A percentile compares a stretch with the other conserved stretches of the same genome.
These are phyloP conservation scores for Trypanosoma theileri DNA, from an alignment of 208 protist species.

Conservation along the genomic window DNA sequence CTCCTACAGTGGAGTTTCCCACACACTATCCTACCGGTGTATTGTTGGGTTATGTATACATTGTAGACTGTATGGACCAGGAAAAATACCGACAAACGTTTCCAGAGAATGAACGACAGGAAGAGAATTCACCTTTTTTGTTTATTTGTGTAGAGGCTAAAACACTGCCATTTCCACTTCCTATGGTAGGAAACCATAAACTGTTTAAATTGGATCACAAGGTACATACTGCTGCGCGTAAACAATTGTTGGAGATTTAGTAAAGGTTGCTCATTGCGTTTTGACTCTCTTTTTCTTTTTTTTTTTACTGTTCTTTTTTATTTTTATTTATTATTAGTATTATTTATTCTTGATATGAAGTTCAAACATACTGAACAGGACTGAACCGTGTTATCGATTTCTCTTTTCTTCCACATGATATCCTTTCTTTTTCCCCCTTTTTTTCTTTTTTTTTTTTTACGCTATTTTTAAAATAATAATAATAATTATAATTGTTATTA, in stretches of 20 bases:
- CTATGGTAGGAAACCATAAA: constrained; percentile 90
- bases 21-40: constrained; percentile 88
- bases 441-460: constrained; percentile 19
- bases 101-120: constrained; percentile 62
- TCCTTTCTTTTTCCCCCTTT: not conserved
- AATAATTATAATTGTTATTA: not conserved
- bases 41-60: constrained; percentile 89
- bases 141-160: constrained; percentile 88
- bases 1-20: constrained; percentile 58
- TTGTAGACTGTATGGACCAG: constrained; percentile 73
- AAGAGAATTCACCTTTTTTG: constrained; percentile 73
- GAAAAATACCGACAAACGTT: constrained; percentile 62
- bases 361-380: not conserved
- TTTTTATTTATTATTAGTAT: not conserved
- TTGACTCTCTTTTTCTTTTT: not conserved
- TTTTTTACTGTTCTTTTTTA: constrained; percentile 6
- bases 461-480: not conserved
- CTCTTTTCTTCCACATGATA: constrained; percentile 4
- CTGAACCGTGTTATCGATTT: not conserved
- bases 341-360: not conserved
- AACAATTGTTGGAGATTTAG: constrained; percentile 71
- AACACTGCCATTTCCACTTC: constrained; percentile 79
- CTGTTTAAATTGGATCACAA: constrained; percentile 83
- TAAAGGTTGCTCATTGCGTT: not conserved
- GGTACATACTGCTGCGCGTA: constrained; percentile 62